Conservation (phyloP, 768 basidiomycete species). For the Leccinum longicurvipes region DNA sequence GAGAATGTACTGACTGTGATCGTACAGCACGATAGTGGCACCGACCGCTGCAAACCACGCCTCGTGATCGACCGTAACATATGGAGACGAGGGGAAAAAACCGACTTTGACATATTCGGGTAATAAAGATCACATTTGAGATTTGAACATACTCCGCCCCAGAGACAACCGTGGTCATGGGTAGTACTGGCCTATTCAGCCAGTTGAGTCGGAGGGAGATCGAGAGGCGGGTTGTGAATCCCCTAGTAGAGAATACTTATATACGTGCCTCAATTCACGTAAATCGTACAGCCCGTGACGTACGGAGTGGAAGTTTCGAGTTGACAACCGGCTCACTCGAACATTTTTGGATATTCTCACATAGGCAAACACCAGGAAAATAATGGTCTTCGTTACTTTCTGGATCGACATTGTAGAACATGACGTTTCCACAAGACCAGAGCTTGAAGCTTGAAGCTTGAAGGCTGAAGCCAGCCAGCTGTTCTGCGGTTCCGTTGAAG, state of each 20-base stretch:
- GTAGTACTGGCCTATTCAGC: neutral
- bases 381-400: neutral
- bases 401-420: neutral
- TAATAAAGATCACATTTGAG: conserved; percentile 2
- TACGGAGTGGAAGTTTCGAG: too few species aligned
- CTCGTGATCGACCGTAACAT: neutral
- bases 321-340: neutral
- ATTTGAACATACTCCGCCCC: neutral
- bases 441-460: too few species aligned
- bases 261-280: neutral
- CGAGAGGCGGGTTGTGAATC: neutral
- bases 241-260: neutral
- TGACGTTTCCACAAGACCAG: neutral
- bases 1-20: conserved; percentile 11
- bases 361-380: neutral
- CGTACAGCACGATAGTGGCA: conserved; percentile 15
- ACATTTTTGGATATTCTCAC: neutral
- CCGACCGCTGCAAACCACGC: conserved; percentile 5
- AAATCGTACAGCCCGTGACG: neutral
- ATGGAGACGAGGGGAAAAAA: neutral
- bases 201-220: neutral
- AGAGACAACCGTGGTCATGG: neutral
- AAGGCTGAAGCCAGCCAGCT: too few species aligned
- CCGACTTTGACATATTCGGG: conserved; percentile 14
- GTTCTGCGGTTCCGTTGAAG: too few species aligned